These are phyloP conservation scores for Colletotrichum orbiculare DNA, from an alignment of 2,329 filamentous ascomycete genomes.

Conservation along the genomic window DNA sequence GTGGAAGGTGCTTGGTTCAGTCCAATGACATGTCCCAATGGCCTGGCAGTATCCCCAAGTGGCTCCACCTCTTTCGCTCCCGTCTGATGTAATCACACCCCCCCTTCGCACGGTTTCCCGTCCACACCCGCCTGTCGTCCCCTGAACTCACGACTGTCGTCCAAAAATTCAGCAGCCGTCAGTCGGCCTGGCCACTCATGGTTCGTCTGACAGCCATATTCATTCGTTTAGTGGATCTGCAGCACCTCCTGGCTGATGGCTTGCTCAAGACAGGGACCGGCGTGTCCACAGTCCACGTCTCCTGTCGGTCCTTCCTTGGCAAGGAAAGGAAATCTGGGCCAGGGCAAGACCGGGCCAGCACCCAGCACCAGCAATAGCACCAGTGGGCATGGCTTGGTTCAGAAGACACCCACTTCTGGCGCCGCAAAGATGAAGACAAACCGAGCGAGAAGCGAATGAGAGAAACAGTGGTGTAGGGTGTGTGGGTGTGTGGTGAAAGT, in stretches of 20 bases:
- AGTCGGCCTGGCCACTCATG: constrained; percentile 16
- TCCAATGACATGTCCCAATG: constrained; percentile 11
- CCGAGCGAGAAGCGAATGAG: no score
- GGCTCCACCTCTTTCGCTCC: constrained; percentile 22
- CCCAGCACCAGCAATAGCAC: not conserved
- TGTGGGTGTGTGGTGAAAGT: no score
- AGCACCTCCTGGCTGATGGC: constrained; percentile 10
- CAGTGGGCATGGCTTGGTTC: constrained; percentile 11
- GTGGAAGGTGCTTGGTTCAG: no score
- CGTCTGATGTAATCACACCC: constrained; percentile 19
- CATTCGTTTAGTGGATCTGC: constrained; percentile 15
- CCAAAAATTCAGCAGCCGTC: constrained; percentile 8
- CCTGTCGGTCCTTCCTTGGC: constrained; percentile 36
- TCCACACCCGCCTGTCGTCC: constrained; percentile 17
- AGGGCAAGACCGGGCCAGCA: constrained; percentile 15
- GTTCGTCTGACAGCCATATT: constrained; percentile 26
- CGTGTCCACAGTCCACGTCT: constrained; percentile 31
- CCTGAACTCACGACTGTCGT: constrained; percentile 18
- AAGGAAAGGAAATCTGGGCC: constrained; percentile 28
- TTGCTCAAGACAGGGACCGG: not conserved
- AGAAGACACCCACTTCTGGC: not conserved
- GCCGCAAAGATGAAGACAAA: no score
- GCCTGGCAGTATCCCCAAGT: constrained; percentile 13
- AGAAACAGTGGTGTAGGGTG: no score
- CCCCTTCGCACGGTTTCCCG: constrained; percentile 2